phyloP scores from a whole-genome alignment of 371 early-diverging fungal species.

The Circinella umbellata region DNA sequence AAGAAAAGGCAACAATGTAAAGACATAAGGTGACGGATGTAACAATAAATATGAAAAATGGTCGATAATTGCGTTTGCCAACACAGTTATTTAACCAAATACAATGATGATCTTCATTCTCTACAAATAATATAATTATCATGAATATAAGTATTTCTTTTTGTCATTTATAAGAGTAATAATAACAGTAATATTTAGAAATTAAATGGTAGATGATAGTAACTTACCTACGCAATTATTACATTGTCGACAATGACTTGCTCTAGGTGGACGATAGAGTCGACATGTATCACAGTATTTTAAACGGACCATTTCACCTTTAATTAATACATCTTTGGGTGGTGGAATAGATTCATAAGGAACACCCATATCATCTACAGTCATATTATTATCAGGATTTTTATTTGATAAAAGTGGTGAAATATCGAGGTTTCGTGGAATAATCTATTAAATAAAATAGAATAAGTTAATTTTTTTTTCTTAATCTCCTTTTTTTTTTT shows the following conservation, averaged over 20 bases:
- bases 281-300: conserved; percentile 91
- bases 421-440: conserved; percentile 77
- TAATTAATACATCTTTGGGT: conserved; percentile 67
- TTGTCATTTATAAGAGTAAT: too few species aligned
- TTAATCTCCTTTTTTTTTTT: too few species aligned
- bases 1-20: conserved; percentile 58
- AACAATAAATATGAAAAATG: conserved; percentile 78
- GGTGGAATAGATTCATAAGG: conserved; percentile 39
- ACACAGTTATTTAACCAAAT: conserved; percentile 95
- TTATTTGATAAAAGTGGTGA: conserved; percentile 24
- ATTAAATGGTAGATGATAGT: not conserved
- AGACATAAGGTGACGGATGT: conserved; percentile 58
- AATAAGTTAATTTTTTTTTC: too few species aligned
- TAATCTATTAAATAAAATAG: conserved; percentile 42
- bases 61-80: conserved; percentile 89
- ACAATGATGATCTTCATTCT: conserved; percentile 91
- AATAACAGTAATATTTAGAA: too few species aligned
- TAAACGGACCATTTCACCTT: conserved; percentile 64
- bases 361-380: conserved; percentile 40
- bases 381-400: conserved; percentile 25
- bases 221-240: conserved; percentile 86
- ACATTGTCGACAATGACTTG: conserved; percentile 88
- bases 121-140: conserved; percentile 24
- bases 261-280: conserved; percentile 87
- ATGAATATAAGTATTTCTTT: too few species aligned